Evolutionary conservation across 108 stramenopile species (phyloP), one percentile per base, ranked within the genome.

Genomic region (Cyclotella baltica): DNA sequence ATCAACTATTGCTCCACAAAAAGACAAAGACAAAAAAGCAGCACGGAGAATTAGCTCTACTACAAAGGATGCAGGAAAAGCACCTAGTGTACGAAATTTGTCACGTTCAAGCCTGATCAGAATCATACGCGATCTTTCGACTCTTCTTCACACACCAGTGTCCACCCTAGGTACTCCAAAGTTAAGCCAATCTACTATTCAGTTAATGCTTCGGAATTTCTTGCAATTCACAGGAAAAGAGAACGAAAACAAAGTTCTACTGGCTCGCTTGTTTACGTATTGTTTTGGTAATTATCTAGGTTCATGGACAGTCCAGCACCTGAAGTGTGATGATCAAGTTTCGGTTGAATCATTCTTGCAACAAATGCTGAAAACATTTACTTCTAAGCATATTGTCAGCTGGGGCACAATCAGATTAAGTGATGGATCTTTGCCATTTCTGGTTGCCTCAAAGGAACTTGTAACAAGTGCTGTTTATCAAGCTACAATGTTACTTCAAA

Each of bases 201-300:
- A 75, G 59, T 16, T 29, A 36, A 40, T 76, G 53, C 20, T 53
- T 28, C 70, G 76, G n/a, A 62, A 15, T 3, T 75, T 71, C 10
- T 57, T 76, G 13, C 40, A 38, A 43, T 59, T 48, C 13, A n/a
- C 51, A 28, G 51, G 56, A 37, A 69, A 71, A 52, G 62, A 57
- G 27, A 47, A 34, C 23, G 19, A 36, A 20, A 22, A 61, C 19
- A 29, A 70, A 38, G 22, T 72, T 43, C n/a, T 38, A 31, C 18
- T 56, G 25, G 18, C 29, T 29, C 62, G 63, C 16, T 25, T 82
- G 0, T 52, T 71, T 22, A 37, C 62, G n/a, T 71, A 10, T 1
- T 82, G 81, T 34, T 82, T 48, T 37, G 74, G 74, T 9, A 66
- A 46, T 36, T 52, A 51, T 65, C 38, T 82, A 20, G 59, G 65